phyloP scores from a whole-genome alignment of 768 basidiomycete genomes.

The Leccinum variicolor region DNA sequence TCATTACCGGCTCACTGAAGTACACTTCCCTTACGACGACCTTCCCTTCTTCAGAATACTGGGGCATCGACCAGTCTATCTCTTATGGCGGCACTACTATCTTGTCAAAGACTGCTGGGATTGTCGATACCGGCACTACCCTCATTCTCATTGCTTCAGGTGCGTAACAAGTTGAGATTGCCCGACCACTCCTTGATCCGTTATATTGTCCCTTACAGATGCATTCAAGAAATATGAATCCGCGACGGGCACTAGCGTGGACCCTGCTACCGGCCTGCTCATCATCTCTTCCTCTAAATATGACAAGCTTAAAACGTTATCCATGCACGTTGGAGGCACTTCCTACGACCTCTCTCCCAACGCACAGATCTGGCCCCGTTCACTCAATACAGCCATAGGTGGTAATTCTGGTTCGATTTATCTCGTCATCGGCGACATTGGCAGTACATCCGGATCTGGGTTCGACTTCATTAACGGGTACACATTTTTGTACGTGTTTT shows the following conservation, averaged over 20 bases:
- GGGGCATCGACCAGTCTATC: slow-evolving; percentile 28
- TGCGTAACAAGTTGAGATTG: not conserved
- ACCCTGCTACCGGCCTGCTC: slow-evolving; percentile 29
- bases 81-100: not conserved
- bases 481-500: not conserved
- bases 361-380: slow-evolving; percentile 35
- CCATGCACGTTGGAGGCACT: slow-evolving; percentile 24
- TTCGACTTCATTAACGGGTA: slow-evolving; percentile 26
- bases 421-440: slow-evolving; percentile 28
- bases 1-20: slow-evolving; percentile 7
- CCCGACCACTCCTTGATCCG: slow-evolving; percentile 1
- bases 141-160: slow-evolving; percentile 29
- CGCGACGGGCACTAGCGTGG: slow-evolving; percentile 26
- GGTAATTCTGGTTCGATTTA: slow-evolving; percentile 25
- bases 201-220: slow-evolving; percentile 17
- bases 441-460: slow-evolving; percentile 8
- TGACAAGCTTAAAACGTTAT: slow-evolving; percentile 20
- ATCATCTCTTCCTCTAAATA: slow-evolving; percentile 25
- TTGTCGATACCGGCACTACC: slow-evolving; percentile 23
- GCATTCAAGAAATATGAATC: slow-evolving; percentile 25
- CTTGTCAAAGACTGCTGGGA: slow-evolving; percentile 15
- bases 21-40: slow-evolving; percentile 25
- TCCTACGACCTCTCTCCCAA: slow-evolving; percentile 23
- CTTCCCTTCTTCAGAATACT: slow-evolving; percentile 23
- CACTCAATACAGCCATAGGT: slow-evolving; percentile 29